Conservation (phyloP, 2,329 filamentous ascomycete genomes). For the Sporothrix humicola region DNA sequence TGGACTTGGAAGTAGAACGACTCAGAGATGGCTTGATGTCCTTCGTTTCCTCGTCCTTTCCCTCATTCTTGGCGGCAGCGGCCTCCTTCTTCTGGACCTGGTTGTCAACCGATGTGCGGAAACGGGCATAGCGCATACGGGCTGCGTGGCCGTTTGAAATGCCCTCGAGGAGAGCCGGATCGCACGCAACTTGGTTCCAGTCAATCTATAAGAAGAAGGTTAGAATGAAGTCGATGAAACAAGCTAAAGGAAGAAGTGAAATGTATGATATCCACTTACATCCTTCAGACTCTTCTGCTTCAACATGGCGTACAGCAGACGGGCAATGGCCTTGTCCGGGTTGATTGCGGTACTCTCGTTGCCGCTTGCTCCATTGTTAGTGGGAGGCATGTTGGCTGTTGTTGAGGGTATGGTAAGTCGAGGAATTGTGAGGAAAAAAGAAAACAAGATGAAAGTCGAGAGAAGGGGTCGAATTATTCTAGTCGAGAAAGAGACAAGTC, state of each 20-base stretch:
- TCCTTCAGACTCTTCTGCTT: constrained; percentile 66
- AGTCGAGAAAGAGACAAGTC: too few relatives aligned
- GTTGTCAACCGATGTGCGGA: constrained; percentile 51
- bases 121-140: constrained; percentile 64
- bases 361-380: background rate
- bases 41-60: background rate
- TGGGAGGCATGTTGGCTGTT: background rate
- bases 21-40: background rate
- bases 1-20: constrained; percentile 30
- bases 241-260: background rate
- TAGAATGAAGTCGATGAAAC: background rate
- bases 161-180: constrained; percentile 58
- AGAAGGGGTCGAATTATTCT: too few relatives aligned
- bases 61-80: background rate
- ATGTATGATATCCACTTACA: constrained; percentile 49
- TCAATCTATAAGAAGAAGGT: constrained; percentile 55
- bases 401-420: background rate
- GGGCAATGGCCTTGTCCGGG: constrained; percentile 62
- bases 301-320: constrained; percentile 65
- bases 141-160: constrained; percentile 67
- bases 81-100: background rate
- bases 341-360: constrained; percentile 41
- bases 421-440: background rate
- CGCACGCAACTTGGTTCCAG: constrained; percentile 62
- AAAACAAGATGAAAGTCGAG: background rate